Evolutionary conservation across 2,329 filamentous ascomycete genomes (phyloP).

Genomic region (Metarhizium robertsii): DNA sequence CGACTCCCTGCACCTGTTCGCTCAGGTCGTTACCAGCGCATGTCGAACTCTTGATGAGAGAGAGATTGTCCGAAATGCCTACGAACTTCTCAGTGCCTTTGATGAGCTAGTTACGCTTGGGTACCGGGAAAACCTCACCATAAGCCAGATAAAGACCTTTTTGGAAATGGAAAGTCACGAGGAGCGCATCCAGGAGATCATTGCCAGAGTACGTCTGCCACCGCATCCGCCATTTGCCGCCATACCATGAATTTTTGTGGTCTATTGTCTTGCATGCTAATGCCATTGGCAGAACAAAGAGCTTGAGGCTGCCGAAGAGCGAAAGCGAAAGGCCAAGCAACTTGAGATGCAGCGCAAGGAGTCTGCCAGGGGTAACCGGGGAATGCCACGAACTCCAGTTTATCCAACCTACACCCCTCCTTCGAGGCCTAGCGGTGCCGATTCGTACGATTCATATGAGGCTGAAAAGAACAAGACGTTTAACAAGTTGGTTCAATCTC

Average conservation of each 20-base stretch:
- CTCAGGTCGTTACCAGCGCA: slow-evolving; percentile 91
- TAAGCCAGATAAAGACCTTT: slow-evolving; percentile 98
- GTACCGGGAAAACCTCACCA: slow-evolving; percentile 90
- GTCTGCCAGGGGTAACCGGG: slow-evolving; percentile 66
- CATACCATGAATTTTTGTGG: not conserved
- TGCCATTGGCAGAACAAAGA: slow-evolving; percentile 72
- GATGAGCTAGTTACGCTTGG: slow-evolving; percentile 94
- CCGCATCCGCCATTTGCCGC: slow-evolving; percentile 1
- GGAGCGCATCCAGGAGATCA: slow-evolving; percentile 97
- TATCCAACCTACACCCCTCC: slow-evolving; percentile 88
- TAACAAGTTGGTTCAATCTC: slow-evolving; percentile 52
- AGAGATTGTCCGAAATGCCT: slow-evolving; percentile 90
- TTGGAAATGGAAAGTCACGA: slow-evolving; percentile 99
- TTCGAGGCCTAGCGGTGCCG: slow-evolving; percentile 60
- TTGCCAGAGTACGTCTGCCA: slow-evolving; percentile 59
- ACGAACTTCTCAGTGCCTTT: slow-evolving; percentile 91
- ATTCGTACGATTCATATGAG: slow-evolving; percentile 89
- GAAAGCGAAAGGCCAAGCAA: slow-evolving; percentile 97
- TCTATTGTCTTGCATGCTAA: slow-evolving; percentile 13
- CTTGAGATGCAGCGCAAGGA: slow-evolving; percentile 98
- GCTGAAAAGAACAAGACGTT: slow-evolving; percentile 93
- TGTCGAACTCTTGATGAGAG: slow-evolving; percentile 94
- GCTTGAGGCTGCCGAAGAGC: slow-evolving; percentile 93
- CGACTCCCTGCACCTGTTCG: slow-evolving; percentile 94
- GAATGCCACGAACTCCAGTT: slow-evolving; percentile 62